phyloP scores from a whole-genome alignment of 495 filamentous ascomycete species.

The Aspergillus egyptiacus region DNA sequence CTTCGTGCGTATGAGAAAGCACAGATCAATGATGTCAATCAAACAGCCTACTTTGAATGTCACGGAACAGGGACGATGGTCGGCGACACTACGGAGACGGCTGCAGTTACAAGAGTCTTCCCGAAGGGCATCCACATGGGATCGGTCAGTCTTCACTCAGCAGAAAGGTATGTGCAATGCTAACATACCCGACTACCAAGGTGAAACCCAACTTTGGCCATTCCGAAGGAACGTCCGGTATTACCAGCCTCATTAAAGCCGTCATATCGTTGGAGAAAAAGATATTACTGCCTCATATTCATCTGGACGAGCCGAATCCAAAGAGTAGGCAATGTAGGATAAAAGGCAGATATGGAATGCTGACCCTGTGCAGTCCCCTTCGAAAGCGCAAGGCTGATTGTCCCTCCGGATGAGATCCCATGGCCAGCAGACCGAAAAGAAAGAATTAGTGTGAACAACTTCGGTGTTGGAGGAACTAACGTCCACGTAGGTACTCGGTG shows the following conservation, averaged over 20 bases:
- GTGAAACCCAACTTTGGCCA: conserved; percentile 51
- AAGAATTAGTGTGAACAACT: conserved; percentile 27
- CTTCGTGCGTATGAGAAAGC: conserved; percentile 26
- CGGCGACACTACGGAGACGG: conserved; percentile 38
- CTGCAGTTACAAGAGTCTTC: conserved; percentile 41
- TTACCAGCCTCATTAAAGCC: conserved; percentile 32
- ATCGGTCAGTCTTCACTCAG: background rate
- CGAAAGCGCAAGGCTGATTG: conserved; percentile 16
- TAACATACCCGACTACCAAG: background rate
- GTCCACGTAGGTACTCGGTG: conserved; percentile 5
- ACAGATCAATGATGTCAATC: conserved; percentile 11
- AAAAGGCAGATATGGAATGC: background rate
- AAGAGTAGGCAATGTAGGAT: conserved; percentile 2
- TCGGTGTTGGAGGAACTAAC: conserved; percentile 29
- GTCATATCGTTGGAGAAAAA: conserved; percentile 27
- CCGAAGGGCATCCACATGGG: conserved; percentile 18
- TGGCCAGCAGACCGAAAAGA: conserved; percentile 25
- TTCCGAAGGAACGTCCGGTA: conserved; percentile 37
- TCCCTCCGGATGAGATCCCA: conserved; percentile 17
- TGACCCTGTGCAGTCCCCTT: conserved; percentile 21
- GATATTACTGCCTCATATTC: conserved; percentile 31
- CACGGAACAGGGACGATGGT: conserved; percentile 38
- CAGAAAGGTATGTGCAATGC: background rate
- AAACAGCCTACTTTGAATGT: conserved; percentile 26
- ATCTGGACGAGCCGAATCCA: conserved; percentile 28